Evolutionary conservation across 2,329 filamentous ascomycete species (phyloP).

Genomic region (Metarhizium robertsii): DNA sequence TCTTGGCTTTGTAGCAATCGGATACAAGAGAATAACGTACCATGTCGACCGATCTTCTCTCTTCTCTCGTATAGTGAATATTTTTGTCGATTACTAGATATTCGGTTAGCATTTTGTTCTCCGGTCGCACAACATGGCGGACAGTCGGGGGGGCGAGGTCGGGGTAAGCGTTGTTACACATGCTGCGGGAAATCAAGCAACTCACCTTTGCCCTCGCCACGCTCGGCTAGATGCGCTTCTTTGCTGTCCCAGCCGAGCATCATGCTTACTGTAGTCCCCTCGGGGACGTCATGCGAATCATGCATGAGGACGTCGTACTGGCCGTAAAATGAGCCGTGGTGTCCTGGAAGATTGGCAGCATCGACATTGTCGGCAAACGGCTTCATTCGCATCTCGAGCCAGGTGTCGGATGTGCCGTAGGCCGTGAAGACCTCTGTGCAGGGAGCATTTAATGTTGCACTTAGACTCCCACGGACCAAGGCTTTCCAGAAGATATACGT

Average conservation of each 20-base stretch:
- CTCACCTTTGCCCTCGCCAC: conserved; percentile 21
- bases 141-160: too few species aligned
- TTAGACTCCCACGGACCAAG: conserved; percentile 11
- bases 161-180: too few species aligned
- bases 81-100: conserved; percentile 25
- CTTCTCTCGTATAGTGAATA: conserved; percentile 20
- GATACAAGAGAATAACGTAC: conserved; percentile 13
- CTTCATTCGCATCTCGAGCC: conserved; percentile 20
- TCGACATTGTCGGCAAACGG: conserved; percentile 17
- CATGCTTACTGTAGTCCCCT: conserved; percentile 21
- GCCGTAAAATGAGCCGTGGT: conserved; percentile 22
- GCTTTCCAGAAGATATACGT: conserved; percentile 15
- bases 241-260: conserved; percentile 31
- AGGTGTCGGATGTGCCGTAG: conserved; percentile 22
- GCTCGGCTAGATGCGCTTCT: conserved; percentile 26
- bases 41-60: conserved; percentile 21
- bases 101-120: background rate
- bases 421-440: conserved; percentile 29
- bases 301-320: conserved; percentile 22
- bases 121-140: background rate
- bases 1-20: background rate
- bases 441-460: conserved; percentile 23
- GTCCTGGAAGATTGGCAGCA: conserved; percentile 17
- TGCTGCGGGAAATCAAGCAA: background rate
- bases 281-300: conserved; percentile 16